phyloP scores from a whole-genome alignment of 192 early-diverging fungal species.

The Linnemannia exigua region DNA sequence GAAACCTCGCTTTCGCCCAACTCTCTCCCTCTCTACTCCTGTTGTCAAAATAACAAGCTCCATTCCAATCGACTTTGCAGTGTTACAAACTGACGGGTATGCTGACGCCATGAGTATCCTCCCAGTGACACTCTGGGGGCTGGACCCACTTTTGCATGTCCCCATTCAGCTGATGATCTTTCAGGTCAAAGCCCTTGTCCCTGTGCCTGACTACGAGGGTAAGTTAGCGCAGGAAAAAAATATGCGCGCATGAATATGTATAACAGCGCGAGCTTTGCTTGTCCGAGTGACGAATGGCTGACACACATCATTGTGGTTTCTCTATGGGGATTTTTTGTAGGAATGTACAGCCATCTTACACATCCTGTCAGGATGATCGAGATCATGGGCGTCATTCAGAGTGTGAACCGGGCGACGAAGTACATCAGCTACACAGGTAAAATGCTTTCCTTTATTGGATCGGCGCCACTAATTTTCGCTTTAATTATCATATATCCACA shows the following conservation, averaged over 20 bases:
- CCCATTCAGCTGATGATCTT: slow-evolving; percentile 48
- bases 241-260: no score
- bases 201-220: slow-evolving; percentile 36
- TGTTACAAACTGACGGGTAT: not conserved
- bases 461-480: not conserved
- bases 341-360: slow-evolving; percentile 38
- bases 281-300: no score
- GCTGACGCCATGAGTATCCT: slow-evolving; percentile 19
- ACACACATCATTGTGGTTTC: no score
- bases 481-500: not conserved
- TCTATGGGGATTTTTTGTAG: not conserved
- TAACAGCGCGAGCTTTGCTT: not conserved
- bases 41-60: not conserved
- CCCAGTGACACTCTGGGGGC: slow-evolving; percentile 45
- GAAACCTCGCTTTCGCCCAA: not conserved
- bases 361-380: slow-evolving; percentile 35
- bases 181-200: slow-evolving; percentile 28
- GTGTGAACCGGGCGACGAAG: slow-evolving; percentile 19
- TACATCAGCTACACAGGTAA: slow-evolving; percentile 31
- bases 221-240: not conserved
- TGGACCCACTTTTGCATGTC: slow-evolving; percentile 51
- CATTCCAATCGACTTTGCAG: not conserved
- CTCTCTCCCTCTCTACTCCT: not conserved
- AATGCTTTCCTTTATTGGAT: not conserved
- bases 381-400: slow-evolving; percentile 36